Conservation (phyloP, 305 asterid genomes). For the Coffea humblotiana region DNA sequence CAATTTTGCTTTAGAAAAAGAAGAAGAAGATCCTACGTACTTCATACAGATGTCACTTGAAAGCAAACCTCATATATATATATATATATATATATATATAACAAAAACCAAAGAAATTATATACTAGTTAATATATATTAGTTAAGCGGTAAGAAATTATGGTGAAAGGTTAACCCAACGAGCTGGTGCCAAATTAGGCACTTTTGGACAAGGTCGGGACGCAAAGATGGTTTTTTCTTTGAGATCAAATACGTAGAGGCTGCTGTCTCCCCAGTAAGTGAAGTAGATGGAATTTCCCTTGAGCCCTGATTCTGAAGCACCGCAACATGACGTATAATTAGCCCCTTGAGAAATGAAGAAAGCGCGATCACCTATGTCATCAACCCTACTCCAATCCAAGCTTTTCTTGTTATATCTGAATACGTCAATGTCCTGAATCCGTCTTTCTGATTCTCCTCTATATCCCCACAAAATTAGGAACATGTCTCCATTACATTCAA, state of each 20-base stretch:
- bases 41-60: no score
- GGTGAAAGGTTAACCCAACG: neutral
- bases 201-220: neutral
- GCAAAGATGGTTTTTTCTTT: neutral
- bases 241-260: neutral
- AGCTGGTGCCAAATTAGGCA: neutral
- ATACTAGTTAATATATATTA: no score
- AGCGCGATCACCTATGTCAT: neutral
- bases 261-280: neutral
- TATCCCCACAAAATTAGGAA: neutral
- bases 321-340: neutral
- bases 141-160: no score
- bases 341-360: neutral
- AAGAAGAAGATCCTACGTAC: no score
- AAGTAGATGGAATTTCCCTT: neutral
- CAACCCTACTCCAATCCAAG: neutral
- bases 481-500: neutral
- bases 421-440: neutral
- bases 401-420: neutral
- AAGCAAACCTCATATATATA: no score
- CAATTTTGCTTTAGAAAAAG: no score
- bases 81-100: no score
- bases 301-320: neutral
- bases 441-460: neutral
- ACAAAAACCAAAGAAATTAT: no score